Conservation (phyloP, 2,329 filamentous ascomycete genomes). For the Endothia cerciana region DNA sequence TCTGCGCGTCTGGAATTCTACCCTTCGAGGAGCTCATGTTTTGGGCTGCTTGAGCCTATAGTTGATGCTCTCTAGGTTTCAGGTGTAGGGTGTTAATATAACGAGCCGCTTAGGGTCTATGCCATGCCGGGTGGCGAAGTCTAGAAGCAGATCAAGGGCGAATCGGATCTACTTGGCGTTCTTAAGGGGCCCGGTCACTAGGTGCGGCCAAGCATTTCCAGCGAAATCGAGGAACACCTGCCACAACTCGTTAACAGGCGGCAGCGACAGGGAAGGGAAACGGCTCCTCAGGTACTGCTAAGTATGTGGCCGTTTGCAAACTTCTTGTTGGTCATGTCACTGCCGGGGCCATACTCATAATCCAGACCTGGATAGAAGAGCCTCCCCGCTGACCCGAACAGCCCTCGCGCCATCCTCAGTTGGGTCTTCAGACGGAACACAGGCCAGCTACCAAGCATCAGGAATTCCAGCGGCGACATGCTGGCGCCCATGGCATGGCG, state of each 20-base stretch:
- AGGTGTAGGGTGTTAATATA: not conserved
- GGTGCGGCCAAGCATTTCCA: not conserved
- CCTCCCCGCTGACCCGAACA: not conserved
- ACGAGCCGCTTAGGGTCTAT: not conserved
- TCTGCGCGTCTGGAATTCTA: not conserved
- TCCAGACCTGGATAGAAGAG: slow-evolving; percentile 4
- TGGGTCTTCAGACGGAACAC: slow-evolving; percentile 1
- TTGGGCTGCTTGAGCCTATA: not conserved
- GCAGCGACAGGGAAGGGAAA: not conserved
- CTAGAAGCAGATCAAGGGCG: not conserved
- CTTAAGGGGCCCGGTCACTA: not conserved
- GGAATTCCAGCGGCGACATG: not conserved
- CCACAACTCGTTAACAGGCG: not conserved
- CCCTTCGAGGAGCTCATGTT: not conserved
- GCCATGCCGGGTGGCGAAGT: not conserved
- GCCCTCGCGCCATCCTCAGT: not conserved
- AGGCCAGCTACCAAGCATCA: not conserved
- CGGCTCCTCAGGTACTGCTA: not conserved
- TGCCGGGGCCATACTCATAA: not conserved
- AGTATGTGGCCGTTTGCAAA: not conserved
- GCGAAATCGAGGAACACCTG: not conserved
- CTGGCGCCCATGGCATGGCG: not conserved
- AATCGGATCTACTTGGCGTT: not conserved
- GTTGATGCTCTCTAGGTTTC: not conserved
- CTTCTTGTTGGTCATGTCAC: not conserved